Conservation (phyloP, 495 filamentous ascomycete species). For the Lasiosphaeria miniovina region DNA sequence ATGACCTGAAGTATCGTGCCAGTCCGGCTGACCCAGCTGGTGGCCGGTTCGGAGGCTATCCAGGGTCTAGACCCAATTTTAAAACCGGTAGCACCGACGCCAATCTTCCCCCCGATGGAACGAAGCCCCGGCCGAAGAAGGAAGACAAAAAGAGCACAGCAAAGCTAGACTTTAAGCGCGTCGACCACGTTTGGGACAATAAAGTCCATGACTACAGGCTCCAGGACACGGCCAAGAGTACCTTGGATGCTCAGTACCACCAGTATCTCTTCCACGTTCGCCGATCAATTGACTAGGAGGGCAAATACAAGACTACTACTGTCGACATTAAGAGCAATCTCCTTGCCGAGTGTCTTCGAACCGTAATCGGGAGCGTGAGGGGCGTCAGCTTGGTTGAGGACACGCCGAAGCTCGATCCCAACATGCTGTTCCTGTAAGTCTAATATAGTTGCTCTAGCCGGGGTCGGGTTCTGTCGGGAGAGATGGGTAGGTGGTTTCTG, state of each 20-base stretch:
- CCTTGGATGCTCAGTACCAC: conserved; percentile 72
- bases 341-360: conserved; percentile 67
- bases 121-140: conserved; percentile 46
- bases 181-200: conserved; percentile 81
- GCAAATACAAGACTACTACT: conserved; percentile 72
- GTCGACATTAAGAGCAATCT: conserved; percentile 85
- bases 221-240: conserved; percentile 72
- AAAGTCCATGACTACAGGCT: conserved; percentile 80
- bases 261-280: conserved; percentile 85
- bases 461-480: too few species aligned
- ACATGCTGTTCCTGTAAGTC: conserved; percentile 72
- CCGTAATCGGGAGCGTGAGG: conserved; percentile 79
- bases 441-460: too few species aligned
- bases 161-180: conserved; percentile 78
- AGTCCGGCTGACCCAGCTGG: conserved; percentile 2
- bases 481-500: neutral
- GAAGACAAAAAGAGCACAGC: conserved; percentile 50
- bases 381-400: conserved; percentile 79
- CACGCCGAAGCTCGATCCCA: conserved; percentile 75
- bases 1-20: conserved; percentile 11
- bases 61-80: conserved; percentile 10
- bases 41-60: conserved; percentile 11
- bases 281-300: conserved; percentile 83
- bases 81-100: conserved; percentile 19
- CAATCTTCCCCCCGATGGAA: conserved; percentile 32